Conservation (phyloP, 1,284 basidiomycete genomes). For the Trametes versicolor region DNA sequence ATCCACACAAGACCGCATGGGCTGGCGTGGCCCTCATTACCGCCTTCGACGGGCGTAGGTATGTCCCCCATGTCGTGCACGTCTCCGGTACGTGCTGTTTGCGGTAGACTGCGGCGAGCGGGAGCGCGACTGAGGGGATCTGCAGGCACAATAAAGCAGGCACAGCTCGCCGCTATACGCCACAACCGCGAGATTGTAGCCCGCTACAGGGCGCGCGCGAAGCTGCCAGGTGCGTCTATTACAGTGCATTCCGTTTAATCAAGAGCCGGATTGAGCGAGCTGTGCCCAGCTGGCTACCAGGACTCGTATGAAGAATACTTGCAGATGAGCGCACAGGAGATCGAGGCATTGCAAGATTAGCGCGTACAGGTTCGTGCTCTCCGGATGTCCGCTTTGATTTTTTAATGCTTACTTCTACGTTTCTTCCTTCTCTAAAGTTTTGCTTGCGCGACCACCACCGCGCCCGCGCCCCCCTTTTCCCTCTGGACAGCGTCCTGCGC, state of each 20-base stretch:
- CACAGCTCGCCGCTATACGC: conserved; percentile 75
- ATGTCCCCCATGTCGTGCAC: conserved; percentile 78
- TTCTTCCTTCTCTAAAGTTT: conserved; percentile 28
- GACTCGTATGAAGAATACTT: conserved; percentile 70
- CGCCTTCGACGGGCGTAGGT: conserved; percentile 61
- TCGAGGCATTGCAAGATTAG: conserved; percentile 71
- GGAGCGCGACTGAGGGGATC: neutral
- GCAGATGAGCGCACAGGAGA: conserved; percentile 63
- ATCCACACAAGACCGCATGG: conserved; percentile 80
- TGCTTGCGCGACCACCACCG: conserved; percentile 23
- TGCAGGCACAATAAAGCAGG: conserved; percentile 82
- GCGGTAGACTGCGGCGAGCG: neutral
- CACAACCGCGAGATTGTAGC: conserved; percentile 78
- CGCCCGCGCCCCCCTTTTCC: conserved; percentile 5
- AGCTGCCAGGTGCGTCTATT: conserved; percentile 57
- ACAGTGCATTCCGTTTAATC: neutral
- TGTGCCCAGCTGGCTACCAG: conserved; percentile 55
- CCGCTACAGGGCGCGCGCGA: conserved; percentile 61
- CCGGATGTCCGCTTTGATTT: neutral
- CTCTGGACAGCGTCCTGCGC: conserved; percentile 20
- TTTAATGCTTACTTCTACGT: neutral
- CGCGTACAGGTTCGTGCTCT: neutral
- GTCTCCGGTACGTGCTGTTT: conserved; percentile 66
- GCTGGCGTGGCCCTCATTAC: conserved; percentile 73
- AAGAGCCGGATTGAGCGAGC: neutral